Conservation (phyloP, 768 basidiomycete genomes). For the Termitomyces sp. region DNA sequence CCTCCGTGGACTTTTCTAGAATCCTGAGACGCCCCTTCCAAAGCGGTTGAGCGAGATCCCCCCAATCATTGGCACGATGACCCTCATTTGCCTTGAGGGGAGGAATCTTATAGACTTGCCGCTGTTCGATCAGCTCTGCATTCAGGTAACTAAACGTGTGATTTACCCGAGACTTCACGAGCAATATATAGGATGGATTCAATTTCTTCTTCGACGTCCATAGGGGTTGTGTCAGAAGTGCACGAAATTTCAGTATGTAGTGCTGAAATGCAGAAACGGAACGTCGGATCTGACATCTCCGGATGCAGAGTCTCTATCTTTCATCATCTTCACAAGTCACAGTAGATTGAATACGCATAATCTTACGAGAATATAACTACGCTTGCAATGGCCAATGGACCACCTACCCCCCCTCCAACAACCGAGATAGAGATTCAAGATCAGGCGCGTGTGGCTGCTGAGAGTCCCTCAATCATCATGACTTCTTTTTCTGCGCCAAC, state of each 20-base stretch:
- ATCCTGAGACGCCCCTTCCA: conserved; percentile 93
- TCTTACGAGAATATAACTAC: not conserved
- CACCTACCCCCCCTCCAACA: conserved; percentile 59
- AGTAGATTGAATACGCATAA: not conserved
- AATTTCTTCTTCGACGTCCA: conserved; percentile 73
- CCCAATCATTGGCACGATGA: conserved; percentile 91
- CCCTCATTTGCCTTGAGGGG: conserved; percentile 83
- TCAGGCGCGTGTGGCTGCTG: conserved; percentile 29
- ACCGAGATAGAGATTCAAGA: conserved; percentile 53
- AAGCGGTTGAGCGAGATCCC: conserved; percentile 72
- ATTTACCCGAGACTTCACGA: conserved; percentile 84
- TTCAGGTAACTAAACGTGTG: not conserved
- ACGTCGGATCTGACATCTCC: conserved; percentile 2
- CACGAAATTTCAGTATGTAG: not conserved
- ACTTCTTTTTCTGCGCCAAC: conserved; percentile 9
- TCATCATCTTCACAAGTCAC: not conserved
- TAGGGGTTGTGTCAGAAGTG: conserved; percentile 16
- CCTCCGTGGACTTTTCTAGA: conserved; percentile 67
- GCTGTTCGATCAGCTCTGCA: conserved; percentile 8
- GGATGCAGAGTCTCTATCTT: not conserved
- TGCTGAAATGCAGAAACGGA: not conserved
- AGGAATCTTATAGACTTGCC: conserved; percentile 85
- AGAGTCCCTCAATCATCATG: conserved; percentile 12
- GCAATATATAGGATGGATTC: conserved; percentile 87
- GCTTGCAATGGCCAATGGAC: conserved; percentile 46